These are phyloP conservation scores for Monocercomonoides exilis DNA, from an alignment of 78 protist genomes.

Conservation along the genomic window DNA sequence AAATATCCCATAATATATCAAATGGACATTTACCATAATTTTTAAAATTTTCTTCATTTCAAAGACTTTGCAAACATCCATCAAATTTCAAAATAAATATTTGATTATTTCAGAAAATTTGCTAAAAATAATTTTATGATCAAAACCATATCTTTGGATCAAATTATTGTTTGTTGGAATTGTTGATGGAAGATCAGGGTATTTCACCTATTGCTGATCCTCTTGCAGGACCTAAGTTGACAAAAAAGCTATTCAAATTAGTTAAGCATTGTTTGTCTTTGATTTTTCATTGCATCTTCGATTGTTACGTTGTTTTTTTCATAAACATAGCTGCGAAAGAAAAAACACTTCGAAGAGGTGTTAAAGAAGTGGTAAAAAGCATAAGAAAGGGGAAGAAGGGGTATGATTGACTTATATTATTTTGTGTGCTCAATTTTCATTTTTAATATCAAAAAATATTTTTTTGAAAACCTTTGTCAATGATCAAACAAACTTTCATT, in stretches of 20 bases:
- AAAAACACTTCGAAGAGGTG: slow-evolving; percentile 71
- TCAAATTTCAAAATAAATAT: too few species aligned
- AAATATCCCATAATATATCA: too few species aligned
- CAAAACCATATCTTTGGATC: too few species aligned
- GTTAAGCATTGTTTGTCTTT: slow-evolving; percentile 49
- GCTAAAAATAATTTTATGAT: too few species aligned
- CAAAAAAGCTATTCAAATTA: slow-evolving; percentile 63
- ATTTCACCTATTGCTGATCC: slow-evolving; percentile 78
- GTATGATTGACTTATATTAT: not conserved
- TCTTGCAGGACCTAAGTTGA: slow-evolving; percentile 63
- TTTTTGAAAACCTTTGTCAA: too few species aligned
- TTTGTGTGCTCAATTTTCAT: not conserved
- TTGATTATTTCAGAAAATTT: too few species aligned
- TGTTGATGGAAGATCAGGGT: too few species aligned
- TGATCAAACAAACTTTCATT: too few species aligned
- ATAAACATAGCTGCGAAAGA: slow-evolving; percentile 45
- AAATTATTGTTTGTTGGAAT: too few species aligned
- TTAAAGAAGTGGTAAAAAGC: slow-evolving; percentile 82
- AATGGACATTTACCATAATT: too few species aligned
- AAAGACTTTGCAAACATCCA: too few species aligned
- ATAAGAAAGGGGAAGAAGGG: slow-evolving; percentile 49
- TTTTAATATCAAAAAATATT: not conserved
- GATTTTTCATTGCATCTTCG: not conserved
- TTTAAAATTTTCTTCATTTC: too few species aligned
- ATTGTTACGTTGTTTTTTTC: not conserved